Evolutionary conservation across 2,329 filamentous ascomycete genomes (phyloP), one percentile per base, ranked within the genome.

Genomic region (Fusarium denticulatum): DNA sequence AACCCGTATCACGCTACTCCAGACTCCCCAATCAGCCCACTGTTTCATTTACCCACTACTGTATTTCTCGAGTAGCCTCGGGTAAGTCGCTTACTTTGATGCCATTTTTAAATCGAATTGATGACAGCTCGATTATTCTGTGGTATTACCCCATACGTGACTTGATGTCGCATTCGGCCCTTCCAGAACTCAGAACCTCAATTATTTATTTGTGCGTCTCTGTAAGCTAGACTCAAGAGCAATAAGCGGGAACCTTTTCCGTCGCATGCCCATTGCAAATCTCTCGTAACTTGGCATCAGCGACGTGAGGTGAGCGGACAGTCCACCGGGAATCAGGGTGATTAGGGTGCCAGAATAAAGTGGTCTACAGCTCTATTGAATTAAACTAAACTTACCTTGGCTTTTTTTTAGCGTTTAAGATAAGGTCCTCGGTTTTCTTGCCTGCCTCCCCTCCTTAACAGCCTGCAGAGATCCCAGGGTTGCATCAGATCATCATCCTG

Each of bases 1-100:
- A 52, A 52, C 30, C 49, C 49, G 49, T 52, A 26, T 52, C 49
- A 52, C 49, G 32, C 49, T 49, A 24, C 28, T 22, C 46, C 28
- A 4, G 11, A 11, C 46, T 34, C 16, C 32, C 47, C 47, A 34
- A 52, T 52, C 49, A 36, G n/a, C 30, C 49, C 36, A 83, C 74
- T 5, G 78, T 76, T 30, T 30, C 3, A 3, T 30, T 30, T 30
- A 30, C 30, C 30, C 30, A 20, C 28, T 18, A 34, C 28, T 22
- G 22, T 24, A 24, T 24, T 32, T 47, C 8, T 4, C 5, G 80
- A 79, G 13, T 20, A 3, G 30, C 36, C 34, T 16, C 30, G 16
- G 58, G 63, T 18, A 69, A 62, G 36, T 16, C 13, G 8, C 36
- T 28, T 28, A 71, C 26, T 34, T 66, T 46, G 24, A 71, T 60